These are phyloP conservation scores for Evernia prunastri DNA, from an alignment of 495 filamentous ascomycete species.

Conservation along the genomic window DNA sequence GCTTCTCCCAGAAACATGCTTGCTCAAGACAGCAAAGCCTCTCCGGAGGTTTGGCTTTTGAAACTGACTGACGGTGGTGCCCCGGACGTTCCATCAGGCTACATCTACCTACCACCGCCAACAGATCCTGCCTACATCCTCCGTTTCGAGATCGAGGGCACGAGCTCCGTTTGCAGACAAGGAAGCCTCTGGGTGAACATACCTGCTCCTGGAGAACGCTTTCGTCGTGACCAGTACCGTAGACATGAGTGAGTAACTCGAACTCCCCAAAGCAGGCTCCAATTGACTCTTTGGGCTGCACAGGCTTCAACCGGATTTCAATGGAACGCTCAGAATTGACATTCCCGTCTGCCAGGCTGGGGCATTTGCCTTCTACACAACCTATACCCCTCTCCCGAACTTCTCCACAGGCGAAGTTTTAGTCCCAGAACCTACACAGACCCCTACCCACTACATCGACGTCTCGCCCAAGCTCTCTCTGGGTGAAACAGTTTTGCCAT, in stretches of 20 bases:
- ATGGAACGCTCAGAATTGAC: conserved; percentile 80
- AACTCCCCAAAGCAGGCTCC: conserved; percentile 3
- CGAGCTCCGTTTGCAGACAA: conserved; percentile 87
- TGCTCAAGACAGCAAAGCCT: background rate
- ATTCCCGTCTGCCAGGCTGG: conserved; percentile 78
- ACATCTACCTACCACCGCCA: conserved; percentile 83
- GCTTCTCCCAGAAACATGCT: conserved; percentile 4
- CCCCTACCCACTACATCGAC: conserved; percentile 81
- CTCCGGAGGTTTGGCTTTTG: conserved; percentile 65
- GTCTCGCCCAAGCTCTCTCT: conserved; percentile 78
- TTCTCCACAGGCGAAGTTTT: conserved; percentile 54
- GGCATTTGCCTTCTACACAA: conserved; percentile 92
- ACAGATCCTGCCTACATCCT: conserved; percentile 64
- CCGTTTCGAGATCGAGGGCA: conserved; percentile 90
- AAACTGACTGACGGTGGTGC: conserved; percentile 87
- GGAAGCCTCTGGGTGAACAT: conserved; percentile 96
- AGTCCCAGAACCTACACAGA: conserved; percentile 54
- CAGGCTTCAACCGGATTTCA: conserved; percentile 88
- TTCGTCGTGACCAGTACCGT: conserved; percentile 68
- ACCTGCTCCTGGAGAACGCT: conserved; percentile 64
- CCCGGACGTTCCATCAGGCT: conserved; percentile 80
- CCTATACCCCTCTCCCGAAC: conserved; percentile 78
- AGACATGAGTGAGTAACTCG: conserved; percentile 69
- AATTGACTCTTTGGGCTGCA: conserved; percentile 26
- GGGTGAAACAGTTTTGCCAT: conserved; percentile 59